Percentiles rank a stretch among this genome's conserved stretches.
phyloP scores from a whole-genome alignment of 306 rosid genomes.

The Prunus kanzakura region DNA sequence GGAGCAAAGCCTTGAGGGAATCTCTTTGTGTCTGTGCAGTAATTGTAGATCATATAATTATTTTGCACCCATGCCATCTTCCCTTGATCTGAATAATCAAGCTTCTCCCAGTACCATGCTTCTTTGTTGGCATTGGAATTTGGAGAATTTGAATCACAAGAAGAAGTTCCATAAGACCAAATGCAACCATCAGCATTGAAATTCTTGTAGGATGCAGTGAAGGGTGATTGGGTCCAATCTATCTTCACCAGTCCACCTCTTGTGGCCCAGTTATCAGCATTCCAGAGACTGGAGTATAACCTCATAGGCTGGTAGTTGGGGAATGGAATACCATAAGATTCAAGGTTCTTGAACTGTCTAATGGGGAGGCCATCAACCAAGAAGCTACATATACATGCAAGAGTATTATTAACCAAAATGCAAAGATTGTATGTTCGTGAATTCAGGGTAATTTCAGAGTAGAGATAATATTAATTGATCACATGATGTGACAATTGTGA shows the following conservation, averaged over 20 bases:
- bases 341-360: constrained; percentile 38
- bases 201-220: constrained; percentile 26
- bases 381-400: constrained; percentile 18
- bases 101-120: constrained; percentile 26
- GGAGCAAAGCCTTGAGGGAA: constrained; percentile 38
- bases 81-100: constrained; percentile 13
- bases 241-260: constrained; percentile 35
- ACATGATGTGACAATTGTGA: too few species aligned
- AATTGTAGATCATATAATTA: constrained; percentile 38
- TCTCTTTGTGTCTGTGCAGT: constrained; percentile 33
- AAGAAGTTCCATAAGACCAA: not conserved
- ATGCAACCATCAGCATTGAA: constrained; percentile 21
- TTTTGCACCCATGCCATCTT: constrained; percentile 30
- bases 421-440: not conserved
- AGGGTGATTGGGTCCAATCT: constrained; percentile 36
- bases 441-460: not conserved
- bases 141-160: constrained; percentile 7
- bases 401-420: not conserved
- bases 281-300: constrained; percentile 42
- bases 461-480: too few species aligned
- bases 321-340: constrained; percentile 21
- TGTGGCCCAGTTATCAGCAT: constrained; percentile 41
- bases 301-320: constrained; percentile 35
- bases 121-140: not conserved
- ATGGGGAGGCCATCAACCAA: constrained; percentile 39